phyloP scores from a whole-genome alignment of 2,329 filamentous ascomycete species.

The Cladorrhinum sp. region DNA sequence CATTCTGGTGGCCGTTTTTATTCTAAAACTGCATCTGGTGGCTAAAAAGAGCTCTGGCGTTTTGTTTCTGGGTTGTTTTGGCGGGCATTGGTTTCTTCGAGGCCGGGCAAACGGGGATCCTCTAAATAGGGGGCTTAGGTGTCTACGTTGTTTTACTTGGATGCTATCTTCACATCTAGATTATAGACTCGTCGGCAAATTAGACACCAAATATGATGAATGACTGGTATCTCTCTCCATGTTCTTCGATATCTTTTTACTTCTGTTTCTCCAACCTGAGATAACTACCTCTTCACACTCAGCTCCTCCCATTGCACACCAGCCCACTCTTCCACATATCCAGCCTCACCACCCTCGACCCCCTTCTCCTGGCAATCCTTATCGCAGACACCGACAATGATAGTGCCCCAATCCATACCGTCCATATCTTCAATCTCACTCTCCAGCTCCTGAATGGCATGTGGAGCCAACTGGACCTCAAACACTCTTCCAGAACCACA shows the following conservation, averaged over 20 bases:
- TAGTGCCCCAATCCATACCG: constrained; percentile 98
- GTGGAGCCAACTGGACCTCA: constrained; percentile 88
- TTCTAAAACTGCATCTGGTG: constrained; percentile 26
- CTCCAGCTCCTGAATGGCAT: constrained; percentile 86
- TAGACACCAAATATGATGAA: constrained; percentile 24
- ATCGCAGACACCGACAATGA: constrained; percentile 81
- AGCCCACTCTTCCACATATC: constrained; percentile 93
- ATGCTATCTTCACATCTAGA: constrained; percentile 18
- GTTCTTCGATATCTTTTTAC: no score
- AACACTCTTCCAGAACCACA: constrained; percentile 77
- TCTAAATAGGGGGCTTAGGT: constrained; percentile 18
- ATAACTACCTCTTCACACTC: constrained; percentile 34
- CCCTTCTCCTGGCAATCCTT: constrained; percentile 68
- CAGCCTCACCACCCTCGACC: constrained; percentile 59
- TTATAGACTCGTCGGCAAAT: constrained; percentile 20
- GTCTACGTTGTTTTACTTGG: constrained; percentile 18
- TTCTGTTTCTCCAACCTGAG: no score
- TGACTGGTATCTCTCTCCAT: constrained; percentile 2
- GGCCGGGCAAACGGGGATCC: constrained; percentile 7
- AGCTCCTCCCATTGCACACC: constrained; percentile 97
- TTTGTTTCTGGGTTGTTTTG: constrained; percentile 21
- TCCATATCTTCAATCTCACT: constrained; percentile 67
- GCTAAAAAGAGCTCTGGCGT: constrained; percentile 30
- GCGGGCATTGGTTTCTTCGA: constrained; percentile 10
- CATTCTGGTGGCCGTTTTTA: constrained; percentile 20